phyloP scores from a whole-genome alignment of 495 filamentous ascomycete species.

The Tuber brumale region DNA sequence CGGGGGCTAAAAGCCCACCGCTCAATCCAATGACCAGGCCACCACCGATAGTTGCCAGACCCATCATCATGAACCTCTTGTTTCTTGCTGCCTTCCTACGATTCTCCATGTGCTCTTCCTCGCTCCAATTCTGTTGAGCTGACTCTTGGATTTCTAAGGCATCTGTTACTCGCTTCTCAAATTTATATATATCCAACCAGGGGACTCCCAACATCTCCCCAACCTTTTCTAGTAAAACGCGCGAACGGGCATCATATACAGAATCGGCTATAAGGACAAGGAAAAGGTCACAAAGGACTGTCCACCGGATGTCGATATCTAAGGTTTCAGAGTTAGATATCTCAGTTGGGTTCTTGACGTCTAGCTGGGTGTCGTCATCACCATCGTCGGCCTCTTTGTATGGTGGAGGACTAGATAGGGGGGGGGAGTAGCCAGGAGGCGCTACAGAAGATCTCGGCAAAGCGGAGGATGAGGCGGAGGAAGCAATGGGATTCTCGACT shows the following conservation, averaged over 20 bases:
- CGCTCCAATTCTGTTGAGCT: slow-evolving; percentile 94
- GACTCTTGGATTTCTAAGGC: slow-evolving; percentile 93
- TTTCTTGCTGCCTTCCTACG: slow-evolving; percentile 73
- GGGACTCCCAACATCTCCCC: slow-evolving; percentile 69
- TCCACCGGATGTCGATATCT: slow-evolving; percentile 96
- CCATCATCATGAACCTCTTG: slow-evolving; percentile 86
- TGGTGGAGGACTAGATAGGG: slow-evolving; percentile 13
- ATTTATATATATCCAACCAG: slow-evolving; percentile 90
- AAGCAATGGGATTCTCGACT: slow-evolving; percentile 84
- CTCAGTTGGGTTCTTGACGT: slow-evolving; percentile 72
- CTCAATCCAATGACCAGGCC: slow-evolving; percentile 93
- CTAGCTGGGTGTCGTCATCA: slow-evolving; percentile 43
- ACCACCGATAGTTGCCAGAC: slow-evolving; percentile 90
- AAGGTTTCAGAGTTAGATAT: slow-evolving; percentile 73
- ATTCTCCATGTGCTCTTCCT: slow-evolving; percentile 87
- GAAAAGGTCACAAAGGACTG: slow-evolving; percentile 93
- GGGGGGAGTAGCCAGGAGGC: slow-evolving; percentile 12
- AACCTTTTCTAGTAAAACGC: slow-evolving; percentile 76
- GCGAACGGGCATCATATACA: slow-evolving; percentile 83
- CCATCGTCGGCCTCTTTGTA: slow-evolving; percentile 13
- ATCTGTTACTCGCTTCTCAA: slow-evolving; percentile 96
- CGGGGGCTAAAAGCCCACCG: slow-evolving; percentile 81
- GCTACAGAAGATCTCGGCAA: slow-evolving; percentile 8
- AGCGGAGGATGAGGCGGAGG: background rate
- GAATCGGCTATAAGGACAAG: slow-evolving; percentile 91